Evolutionary conservation across 768 basidiomycete genomes (phyloP).

Genomic region (Goffeauzyma gilvescens): DNA sequence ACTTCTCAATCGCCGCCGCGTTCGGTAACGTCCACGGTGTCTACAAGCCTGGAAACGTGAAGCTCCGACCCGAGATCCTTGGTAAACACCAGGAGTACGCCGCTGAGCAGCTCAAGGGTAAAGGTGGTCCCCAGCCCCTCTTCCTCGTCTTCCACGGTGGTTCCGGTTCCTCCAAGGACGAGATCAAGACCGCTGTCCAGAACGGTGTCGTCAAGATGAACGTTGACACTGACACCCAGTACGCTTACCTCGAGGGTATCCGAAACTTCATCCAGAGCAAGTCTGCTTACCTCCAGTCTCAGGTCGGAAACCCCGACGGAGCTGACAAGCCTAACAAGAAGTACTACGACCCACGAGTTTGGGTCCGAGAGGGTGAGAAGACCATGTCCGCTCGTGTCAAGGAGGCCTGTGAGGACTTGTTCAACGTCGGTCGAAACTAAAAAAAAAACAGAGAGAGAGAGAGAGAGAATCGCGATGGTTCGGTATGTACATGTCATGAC

Average conservation of each 20-base stretch:
- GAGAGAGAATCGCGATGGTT: too few relatives aligned
- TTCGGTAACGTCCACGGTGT: slow-evolving; percentile 97
- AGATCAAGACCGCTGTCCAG: slow-evolving; percentile 75
- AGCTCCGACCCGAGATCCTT: slow-evolving; percentile 74
- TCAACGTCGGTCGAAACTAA: slow-evolving; percentile 36
- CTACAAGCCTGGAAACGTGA: slow-evolving; percentile 96
- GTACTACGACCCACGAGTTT: slow-evolving; percentile 61
- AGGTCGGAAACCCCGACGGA: slow-evolving; percentile 95
- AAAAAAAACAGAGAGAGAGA: too few relatives aligned
- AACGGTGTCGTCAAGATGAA: slow-evolving; percentile 99
- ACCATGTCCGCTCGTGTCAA: slow-evolving; percentile 70
- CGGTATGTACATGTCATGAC: too few relatives aligned
- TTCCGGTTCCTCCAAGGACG: slow-evolving; percentile 87
- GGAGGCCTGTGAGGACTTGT: slow-evolving; percentile 80
- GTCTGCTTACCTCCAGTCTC: slow-evolving; percentile 67
- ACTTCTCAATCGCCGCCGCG: slow-evolving; percentile 89
- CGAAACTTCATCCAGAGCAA: slow-evolving; percentile 72
- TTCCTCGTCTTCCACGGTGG: slow-evolving; percentile 99
- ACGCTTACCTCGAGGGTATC: slow-evolving; percentile 73
- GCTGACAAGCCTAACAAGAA: slow-evolving; percentile 99
- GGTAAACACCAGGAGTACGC: slow-evolving; percentile 72
- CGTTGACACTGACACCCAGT: slow-evolving; percentile 52
- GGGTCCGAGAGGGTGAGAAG: slow-evolving; percentile 98
- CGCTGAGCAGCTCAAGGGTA: slow-evolving; percentile 46
- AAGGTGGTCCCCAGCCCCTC: slow-evolving; percentile 46